These are phyloP conservation scores for Chalaropsis ovoidea DNA, from an alignment of 2,329 filamentous ascomycete genomes.

Conservation along the genomic window DNA sequence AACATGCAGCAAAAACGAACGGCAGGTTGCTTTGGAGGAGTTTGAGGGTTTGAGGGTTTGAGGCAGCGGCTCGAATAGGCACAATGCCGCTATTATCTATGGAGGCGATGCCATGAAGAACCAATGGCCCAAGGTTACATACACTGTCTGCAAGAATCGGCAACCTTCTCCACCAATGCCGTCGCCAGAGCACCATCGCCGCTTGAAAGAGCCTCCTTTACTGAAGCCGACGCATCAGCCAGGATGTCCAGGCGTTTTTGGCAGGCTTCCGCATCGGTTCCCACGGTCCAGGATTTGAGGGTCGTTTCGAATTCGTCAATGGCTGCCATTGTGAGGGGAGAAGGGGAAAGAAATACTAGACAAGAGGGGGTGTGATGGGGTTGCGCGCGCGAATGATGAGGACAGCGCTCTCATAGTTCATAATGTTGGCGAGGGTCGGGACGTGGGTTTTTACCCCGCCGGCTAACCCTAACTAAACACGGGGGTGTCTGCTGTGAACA, in stretches of 20 bases:
- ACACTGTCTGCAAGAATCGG: constrained; percentile 24
- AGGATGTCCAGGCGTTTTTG: constrained; percentile 20
- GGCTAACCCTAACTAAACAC: background rate
- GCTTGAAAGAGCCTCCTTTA: constrained; percentile 11
- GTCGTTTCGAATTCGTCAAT: constrained; percentile 10
- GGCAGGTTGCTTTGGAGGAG: background rate
- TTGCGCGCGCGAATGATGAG: too few relatives aligned
- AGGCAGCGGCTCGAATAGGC: background rate
- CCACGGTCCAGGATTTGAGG: constrained; percentile 20
- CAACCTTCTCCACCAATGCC: constrained; percentile 18
- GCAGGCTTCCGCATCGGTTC: constrained; percentile 11
- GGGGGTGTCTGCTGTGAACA: background rate
- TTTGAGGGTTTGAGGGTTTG: background rate
- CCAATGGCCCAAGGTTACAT: constrained; percentile 11
- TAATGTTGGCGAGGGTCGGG: background rate
- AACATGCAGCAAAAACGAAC: too few relatives aligned
- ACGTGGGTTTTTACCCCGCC: background rate
- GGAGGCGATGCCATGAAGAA: background rate
- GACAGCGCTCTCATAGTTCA: background rate
- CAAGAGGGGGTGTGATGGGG: background rate
- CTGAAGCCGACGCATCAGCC: constrained; percentile 1
- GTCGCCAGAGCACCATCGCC: constrained; percentile 7
- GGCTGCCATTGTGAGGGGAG: constrained; percentile 8
- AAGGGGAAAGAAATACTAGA: background rate
- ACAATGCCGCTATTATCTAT: background rate